Base-by-base conservation (phyloP, 164 flowering plant genomes). In the Berberis thunbergii region DNA sequence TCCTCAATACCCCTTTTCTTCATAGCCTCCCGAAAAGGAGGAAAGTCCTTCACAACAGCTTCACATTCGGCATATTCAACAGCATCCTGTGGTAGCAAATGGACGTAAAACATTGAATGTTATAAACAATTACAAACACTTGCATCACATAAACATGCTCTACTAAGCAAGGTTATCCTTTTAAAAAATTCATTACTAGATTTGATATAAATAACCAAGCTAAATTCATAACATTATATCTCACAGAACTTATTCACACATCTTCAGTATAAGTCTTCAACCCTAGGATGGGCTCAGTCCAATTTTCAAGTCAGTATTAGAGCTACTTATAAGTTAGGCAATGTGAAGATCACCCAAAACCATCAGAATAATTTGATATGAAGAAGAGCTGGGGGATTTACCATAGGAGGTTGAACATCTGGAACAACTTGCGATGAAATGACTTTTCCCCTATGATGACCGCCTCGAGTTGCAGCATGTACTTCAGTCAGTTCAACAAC, bases 321-420 rank as follows among this genome's bases (percentile, higher is more conserved):
- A 26, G 26, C 26, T 26, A 26, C 26, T 26, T 26, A 26, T 26
- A 26, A 26, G 26, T 26, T 26, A 26, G 26, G 26, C 13, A 26
- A 54, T 45, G 58, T 40, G 39, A 61, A 38, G 38, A 38, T 7
- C 26, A 13, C 41, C 6, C 41, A 13, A 5, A 54, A 54, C 4
- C 3, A 2, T 1, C 40, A 4, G 3, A 65, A 9, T 9, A 40
- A 56, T 55, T 2, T 43, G 26, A 11, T 44, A 3, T 26, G 38
- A 4, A 6, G 4, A 1, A 52, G 2, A 52, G 52, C 61, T 60
- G 12, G 49, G 42, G 43, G 39, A 44, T 45, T 66, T 83, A 91
- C 97, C 97, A 91, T 88, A 41, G 97, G 88, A 62, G 97, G 97
- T 77, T 91, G 97, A 66, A 91, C 91, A 75, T 91, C 96, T 13